These are phyloP conservation scores for Fusarium irregulare DNA, from an alignment of 2,329 filamentous ascomycete genomes.

Conservation along the genomic window DNA sequence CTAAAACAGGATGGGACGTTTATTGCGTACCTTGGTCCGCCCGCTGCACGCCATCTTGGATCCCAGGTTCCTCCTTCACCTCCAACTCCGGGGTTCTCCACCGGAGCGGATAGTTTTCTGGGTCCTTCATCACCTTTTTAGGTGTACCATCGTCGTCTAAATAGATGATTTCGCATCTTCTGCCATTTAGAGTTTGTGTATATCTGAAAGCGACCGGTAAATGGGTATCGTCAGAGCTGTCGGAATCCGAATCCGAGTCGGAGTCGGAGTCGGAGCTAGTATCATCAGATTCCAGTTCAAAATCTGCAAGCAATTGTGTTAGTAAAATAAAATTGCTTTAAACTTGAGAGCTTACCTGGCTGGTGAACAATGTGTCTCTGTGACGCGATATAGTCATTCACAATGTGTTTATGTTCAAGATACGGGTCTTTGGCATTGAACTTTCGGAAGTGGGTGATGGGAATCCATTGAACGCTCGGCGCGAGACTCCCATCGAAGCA, in stretches of 20 bases:
- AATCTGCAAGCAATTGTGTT: no score
- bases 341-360: no score
- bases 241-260: fast-evolving
- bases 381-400: background rate
- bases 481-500: fast-evolving
- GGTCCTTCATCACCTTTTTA: background rate
- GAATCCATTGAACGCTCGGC: background rate
- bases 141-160: background rate
- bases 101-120: background rate
- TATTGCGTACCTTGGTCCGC: no score
- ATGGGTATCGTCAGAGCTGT: background rate
- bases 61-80: background rate
- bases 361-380: no score
- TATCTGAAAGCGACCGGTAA: background rate
- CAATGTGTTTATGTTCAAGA: background rate
- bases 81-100: background rate
- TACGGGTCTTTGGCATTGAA: background rate
- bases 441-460: fast-evolving
- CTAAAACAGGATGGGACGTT: no score
- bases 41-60: background rate
- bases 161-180: fast-evolving
- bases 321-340: no score
- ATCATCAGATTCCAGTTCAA: no score
- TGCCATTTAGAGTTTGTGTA: fast-evolving
- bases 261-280: no score